Base-by-base conservation (phyloP, 164 flowering plant species). In the Macadamia tetraphylla region DNA sequence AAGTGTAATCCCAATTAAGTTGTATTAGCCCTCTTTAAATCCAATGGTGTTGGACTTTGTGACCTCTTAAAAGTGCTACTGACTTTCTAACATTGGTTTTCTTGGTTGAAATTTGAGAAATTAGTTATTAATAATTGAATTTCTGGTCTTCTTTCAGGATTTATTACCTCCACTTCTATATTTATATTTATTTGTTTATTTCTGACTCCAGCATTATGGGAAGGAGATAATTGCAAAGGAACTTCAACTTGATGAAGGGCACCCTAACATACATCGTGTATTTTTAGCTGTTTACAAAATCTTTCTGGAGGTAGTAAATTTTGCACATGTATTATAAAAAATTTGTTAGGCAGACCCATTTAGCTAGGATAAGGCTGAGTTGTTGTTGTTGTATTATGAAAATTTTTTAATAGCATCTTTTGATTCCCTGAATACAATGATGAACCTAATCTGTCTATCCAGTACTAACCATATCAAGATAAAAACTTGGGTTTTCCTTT, bases 151-250 rank as follows among this genome's bases (percentile, higher is more conserved):
- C 3, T 18, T 56, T 5, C 40, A 35, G 40, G 40, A 35, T 35
- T 4, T 35, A 35, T 35, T 35, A 35, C 40, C 13, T 60, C 46
- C 8, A 58, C 67, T 57, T 29, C 56, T 35, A n/a, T n/a, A n/a
- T n/a, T n/a, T n/a, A n/a, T n/a, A 32, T 18, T 1, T 63, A 23
- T 0, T 6, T 66, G 49, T 46, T 67, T 18, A 70, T 56, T 60
- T 46, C 8, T 46, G 3, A 35, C 12, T 65, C 43, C 64, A 85
- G 87, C 90, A 86, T 71, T 86, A 17, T 75, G 90, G 90, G 6
- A 65, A 48, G 72, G 88, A 83, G 81, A 82, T 85, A 58, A 82
- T 87, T 75, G 86, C 88, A 14, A 87, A 82, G 80, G 87, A 85
- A 74, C 80, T 87, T 70, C 77, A 83, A 62, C 73, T 83, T 66